phyloP scores from a whole-genome alignment of 345 rosid genomes.

The Anacardium occidentale region DNA sequence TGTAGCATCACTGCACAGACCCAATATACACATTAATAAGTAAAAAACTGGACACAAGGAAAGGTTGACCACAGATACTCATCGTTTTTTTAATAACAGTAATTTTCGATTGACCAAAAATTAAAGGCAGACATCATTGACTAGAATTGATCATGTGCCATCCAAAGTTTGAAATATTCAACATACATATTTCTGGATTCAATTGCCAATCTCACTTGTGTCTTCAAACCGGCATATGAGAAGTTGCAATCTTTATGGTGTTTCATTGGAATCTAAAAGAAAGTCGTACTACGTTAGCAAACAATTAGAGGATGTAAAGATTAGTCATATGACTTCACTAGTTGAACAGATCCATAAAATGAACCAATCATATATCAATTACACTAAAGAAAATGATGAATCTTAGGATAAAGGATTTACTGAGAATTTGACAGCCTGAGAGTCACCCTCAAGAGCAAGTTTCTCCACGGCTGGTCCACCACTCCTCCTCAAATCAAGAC shows the following conservation, averaged over 20 bases:
- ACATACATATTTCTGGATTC: slow-evolving; percentile 77
- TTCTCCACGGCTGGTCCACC: slow-evolving; percentile 97
- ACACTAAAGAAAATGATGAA: neutral
- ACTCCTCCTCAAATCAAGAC: slow-evolving; percentile 86
- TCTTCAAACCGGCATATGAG: slow-evolving; percentile 94
- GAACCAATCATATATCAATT: slow-evolving; percentile 4
- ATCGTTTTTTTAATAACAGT: neutral
- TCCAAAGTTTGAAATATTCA: slow-evolving; percentile 1
- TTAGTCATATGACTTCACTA: slow-evolving; percentile 1
- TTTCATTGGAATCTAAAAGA: slow-evolving; percentile 74
- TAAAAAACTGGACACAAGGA: neutral
- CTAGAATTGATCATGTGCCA: neutral
- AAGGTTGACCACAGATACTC: neutral
- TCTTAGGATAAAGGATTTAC: slow-evolving; percentile 37
- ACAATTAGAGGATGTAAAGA: neutral
- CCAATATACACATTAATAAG: slow-evolving; percentile 11
- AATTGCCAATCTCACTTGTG: slow-evolving; percentile 91
- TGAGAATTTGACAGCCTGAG: slow-evolving; percentile 67
- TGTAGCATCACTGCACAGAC: slow-evolving; percentile 53
- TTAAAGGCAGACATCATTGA: neutral
- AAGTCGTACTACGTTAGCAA: slow-evolving; percentile 13
- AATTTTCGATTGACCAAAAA: neutral
- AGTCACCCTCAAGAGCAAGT: slow-evolving; percentile 86
- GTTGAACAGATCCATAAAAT: slow-evolving; percentile 3
- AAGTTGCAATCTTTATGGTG: slow-evolving; percentile 92